Evolutionary conservation across 805 yeast genomes (phyloP).

Genomic region (Ogataea saltuana): DNA sequence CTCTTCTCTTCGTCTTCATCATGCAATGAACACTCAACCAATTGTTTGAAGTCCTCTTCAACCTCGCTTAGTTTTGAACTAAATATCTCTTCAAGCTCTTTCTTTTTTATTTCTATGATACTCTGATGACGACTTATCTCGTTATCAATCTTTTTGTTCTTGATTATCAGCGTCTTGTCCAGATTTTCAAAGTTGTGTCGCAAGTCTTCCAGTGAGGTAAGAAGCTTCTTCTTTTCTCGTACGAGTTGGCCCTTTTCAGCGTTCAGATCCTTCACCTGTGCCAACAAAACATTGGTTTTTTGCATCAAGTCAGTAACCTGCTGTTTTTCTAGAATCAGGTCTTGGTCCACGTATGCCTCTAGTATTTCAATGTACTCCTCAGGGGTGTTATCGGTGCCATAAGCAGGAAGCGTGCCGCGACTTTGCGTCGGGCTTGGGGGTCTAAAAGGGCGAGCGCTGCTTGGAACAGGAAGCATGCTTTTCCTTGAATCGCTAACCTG

Average conservation of each 20-base stretch:
- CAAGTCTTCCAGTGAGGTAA: conserved; percentile 17
- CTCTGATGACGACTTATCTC: conserved; percentile 30
- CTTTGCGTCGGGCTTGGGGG: not conserved
- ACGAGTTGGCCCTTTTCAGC: conserved; percentile 23
- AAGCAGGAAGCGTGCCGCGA: not conserved
- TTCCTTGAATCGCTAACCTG: conserved; percentile 8
- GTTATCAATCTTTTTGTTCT: conserved; percentile 19
- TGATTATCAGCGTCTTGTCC: conserved; percentile 23
- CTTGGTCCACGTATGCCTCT: conserved; percentile 28
- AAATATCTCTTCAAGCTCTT: conserved; percentile 27
- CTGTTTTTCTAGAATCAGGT: conserved; percentile 26
- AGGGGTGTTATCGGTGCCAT: conserved; percentile 11
- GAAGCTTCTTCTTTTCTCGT: conserved; percentile 23
- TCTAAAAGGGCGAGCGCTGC: conserved; percentile 1
- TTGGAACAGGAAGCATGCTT: conserved; percentile 16
- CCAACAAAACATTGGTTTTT: conserved; percentile 16
- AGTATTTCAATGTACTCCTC: conserved; percentile 25
- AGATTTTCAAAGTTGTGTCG: conserved; percentile 19
- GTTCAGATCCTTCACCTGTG: conserved; percentile 23
- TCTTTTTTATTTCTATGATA: conserved; percentile 37
- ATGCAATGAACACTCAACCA: conserved; percentile 28
- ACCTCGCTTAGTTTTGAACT: conserved; percentile 23
- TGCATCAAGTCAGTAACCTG: conserved; percentile 20
- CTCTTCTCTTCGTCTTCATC: conserved; percentile 35
- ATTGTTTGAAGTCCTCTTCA: conserved; percentile 18